Base-by-base conservation (phyloP, 495 filamentous ascomycete genomes). In the Pyrenula aspistea region DNA sequence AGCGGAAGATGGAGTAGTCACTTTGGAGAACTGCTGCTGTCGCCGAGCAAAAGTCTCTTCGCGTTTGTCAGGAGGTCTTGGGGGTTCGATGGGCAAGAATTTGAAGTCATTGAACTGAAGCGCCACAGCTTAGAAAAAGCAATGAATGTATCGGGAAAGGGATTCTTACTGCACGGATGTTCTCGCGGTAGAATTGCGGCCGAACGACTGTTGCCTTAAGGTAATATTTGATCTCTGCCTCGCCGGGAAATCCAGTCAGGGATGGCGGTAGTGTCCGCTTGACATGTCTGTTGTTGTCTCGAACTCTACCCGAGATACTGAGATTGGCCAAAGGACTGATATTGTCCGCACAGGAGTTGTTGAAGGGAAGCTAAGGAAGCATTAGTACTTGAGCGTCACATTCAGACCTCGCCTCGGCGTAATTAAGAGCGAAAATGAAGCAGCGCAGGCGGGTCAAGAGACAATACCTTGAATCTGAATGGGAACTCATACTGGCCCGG, bases 31-130 rank as follows among this genome's bases (percentile, higher is more conserved):
- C 59, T 87, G 77, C 63, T 93, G 91, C 22, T 85, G 83, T 22
- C 89, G 78, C 53, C 89, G 73, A 12, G 91, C 93, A 66, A 84
- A 98, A 11, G 87, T 83, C 68, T 98, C 93, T 60, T 86, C 83
- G 52, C 78, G 80, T 1, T 82, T 75, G 53, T 76, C 74, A 1
- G 80, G 71, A 4, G 82, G 83, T 51, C 88, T 76, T 8, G 91
- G 91, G 1, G 89, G 89, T 63, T 98, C 93, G 63, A 97, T 90
- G 3, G 93, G 93, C 8, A 96, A 75, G 67, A 98, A 95, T 49
- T 87, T 90, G 65, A 98, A 76, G 54, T 74, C 70, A 0, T 75
- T 71, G 54, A 76, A 66, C 83, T 86, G 57, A 0, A 19, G 22
- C 47, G 31, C 15, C 31, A n/a, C n/a, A 15, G 31, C 15, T 2